Evolutionary conservation across 1,139 yeast species (phyloP), one percentile per base, ranked within the genome.

Genomic region (Saccharomyces hybrid): DNA sequence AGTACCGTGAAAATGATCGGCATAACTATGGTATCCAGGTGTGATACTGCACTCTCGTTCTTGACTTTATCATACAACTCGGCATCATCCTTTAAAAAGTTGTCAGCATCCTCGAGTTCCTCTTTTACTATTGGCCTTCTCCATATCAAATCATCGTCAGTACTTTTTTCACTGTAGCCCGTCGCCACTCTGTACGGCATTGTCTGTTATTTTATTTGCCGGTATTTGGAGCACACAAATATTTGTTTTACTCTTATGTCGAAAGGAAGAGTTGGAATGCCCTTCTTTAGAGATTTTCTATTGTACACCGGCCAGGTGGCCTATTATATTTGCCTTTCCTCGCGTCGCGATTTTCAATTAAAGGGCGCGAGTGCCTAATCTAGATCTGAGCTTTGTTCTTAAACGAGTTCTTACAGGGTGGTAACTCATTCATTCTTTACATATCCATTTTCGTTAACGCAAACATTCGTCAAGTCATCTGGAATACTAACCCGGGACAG

Each of bases 1-100:
- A 87, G 53, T 0, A 76, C 73, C 0, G 96, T 88, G 71, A 84
- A 77, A 41, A 82, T 48, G 6, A 83, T 61, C 20, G 90, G 89
- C 59, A 78, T 82, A 13, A 77, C 65, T 51, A 75, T 64, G 8
- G 77, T 63, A 69, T 81, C 85, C 25, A 38, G 16, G 44, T 20
- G 44, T 11, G 44, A 38, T 20, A 9, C n/a, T 8, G 13, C 13
- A 2, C 11, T 9, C 44, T 11, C n/a, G 2, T 5, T 38, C n/a
- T 16, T 38, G 23, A 9, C n/a, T 38, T 38, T 38, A 9, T 38
- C 44, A 38, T 38, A 16, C 16, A 13, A 20, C 13, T 11, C 16
- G 13, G 6, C 13, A 5, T 38, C 44, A 16, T 38, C 44, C 25
- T 9, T 38, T 20, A 16, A 38, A 25, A 16, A 8, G 16, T 16